Evolutionary conservation across 208 protist species (phyloP), one percentile per base, ranked within the genome.

Genomic region (Trypanosoma caninum): DNA sequence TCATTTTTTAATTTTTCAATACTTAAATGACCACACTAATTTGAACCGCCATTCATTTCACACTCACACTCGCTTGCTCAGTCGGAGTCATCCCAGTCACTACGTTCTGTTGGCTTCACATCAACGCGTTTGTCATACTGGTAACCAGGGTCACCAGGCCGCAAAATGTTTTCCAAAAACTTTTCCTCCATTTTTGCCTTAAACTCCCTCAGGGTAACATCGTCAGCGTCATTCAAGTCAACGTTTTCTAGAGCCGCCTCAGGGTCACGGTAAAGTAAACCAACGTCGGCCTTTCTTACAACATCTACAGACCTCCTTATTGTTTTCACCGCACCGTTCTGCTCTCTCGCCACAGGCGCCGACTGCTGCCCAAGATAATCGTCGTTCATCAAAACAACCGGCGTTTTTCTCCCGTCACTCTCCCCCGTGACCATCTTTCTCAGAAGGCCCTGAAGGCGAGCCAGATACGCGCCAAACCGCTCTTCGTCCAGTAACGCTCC

Each of bases 181-280:
- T 64, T 76, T 30, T 86, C 75, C 41, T 93, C 74, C 91, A 97
- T 97, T 13, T 81, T 80, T 35, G 78, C 80, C 41, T 97, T 97
- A 63, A 94, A 94, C 65, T 94, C 86, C 10, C 84, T 68, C 34
- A 94, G 59, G 9, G 85, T 94, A n/a, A 91, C 57, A 27, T 94
- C 88, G 63, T 94, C 88, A 7, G 87, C 88, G 47, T 89, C 80
- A 61, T 96, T 93, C 25, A 96, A 69, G 56, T 96, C 91, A 9
- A 94, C 90, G 50, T 96, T 91, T 2, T 84, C 54, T 18, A 95
- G 65, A 9, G 89, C 89, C 4, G 74, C 71, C n/a, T 90, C 87
- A 0, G 89, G 89, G 51, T 95, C 82, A 23, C 86, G 89, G 59
- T 93, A 95, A 41, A 95, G 80, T 30, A 95, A 68, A 3, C 86